Conservation (phyloP, 106 monocot species). For the Posidonia australis region DNA sequence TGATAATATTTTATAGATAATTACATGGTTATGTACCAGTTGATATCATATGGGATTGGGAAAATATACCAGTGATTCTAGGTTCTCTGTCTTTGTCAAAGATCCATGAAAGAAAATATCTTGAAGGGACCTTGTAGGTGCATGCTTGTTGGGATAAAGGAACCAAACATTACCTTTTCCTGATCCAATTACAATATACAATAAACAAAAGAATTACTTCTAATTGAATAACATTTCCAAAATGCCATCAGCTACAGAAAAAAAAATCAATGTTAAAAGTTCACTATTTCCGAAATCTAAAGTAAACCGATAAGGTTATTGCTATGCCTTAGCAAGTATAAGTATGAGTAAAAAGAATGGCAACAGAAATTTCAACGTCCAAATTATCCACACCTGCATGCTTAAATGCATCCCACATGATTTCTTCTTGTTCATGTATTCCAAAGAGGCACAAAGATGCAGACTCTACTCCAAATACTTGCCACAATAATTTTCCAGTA, state of each 20-base stretch:
- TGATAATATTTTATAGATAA: too few species aligned
- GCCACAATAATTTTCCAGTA: conserved; percentile 92
- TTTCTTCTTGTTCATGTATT: conserved; percentile 74
- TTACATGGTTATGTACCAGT: background rate
- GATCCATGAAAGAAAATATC: conserved; percentile 38
- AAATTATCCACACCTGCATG: conserved; percentile 36
- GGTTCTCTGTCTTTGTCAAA: conserved; percentile 14
- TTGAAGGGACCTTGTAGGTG: conserved; percentile 38
- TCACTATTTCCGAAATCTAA: too few species aligned
- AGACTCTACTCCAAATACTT: conserved; percentile 77
- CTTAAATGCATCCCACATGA: conserved; percentile 86
- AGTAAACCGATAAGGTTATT: too few species aligned
- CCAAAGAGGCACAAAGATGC: conserved; percentile 79
- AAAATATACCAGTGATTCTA: conserved; percentile 23
- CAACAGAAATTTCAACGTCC: background rate
- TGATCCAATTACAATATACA: conserved; percentile 8
- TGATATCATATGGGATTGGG: background rate
- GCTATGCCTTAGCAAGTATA: background rate
- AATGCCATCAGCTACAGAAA: too few species aligned
- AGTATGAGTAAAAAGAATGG: background rate
- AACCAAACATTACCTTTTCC: conserved; percentile 69
- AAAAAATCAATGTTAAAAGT: too few species aligned
- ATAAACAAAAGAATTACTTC: background rate
- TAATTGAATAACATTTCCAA: too few species aligned
- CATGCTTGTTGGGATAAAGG: conserved; percentile 74